Base-by-base conservation (phyloP, 2,329 filamentous ascomycete species). In the Drechslera avenae region DNA sequence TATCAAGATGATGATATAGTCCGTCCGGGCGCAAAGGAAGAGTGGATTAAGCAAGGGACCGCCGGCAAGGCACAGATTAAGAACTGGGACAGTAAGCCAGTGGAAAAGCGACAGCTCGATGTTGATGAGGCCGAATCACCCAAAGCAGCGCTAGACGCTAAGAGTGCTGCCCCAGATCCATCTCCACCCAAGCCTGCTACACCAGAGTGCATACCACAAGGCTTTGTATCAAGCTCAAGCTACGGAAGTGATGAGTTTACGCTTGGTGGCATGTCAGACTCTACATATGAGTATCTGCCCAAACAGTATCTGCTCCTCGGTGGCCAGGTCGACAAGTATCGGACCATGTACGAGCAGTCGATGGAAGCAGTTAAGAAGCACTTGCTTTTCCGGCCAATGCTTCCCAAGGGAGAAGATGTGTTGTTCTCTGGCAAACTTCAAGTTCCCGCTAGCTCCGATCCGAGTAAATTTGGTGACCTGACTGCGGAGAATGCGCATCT, bases 401-500 rank as follows among this genome's bases (percentile, higher is more conserved):
- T 75, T 4, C 76, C 76, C 0, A 66, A 76, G 12, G 66, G 74
- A 1, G 70, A 73, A 8, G 78, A 81, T 41, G 73, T 82, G 23
- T 72, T 83, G 7, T 67, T 68, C 55, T 63, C 72, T 46, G 63
- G 68, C 31, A 64, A 63, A 52, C 43, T 78, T 2, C 68, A 65
- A n/a, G 75, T 76, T 18, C 69, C 39, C 63, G 73, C 63, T 0
- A 39, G 23, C 1, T 44, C 52, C 19, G 56, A 61, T 64, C 52
- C 63, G 60, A 16, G 69, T 59, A 56, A 60, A 34, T 26, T 50
- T 10, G 40, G 59, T 5, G 55, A 61, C 28, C 62, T 77, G 0
- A 61, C 73, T 35, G 60, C 68, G 1, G 73, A 77, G 32, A 73
- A 76, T 9, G 83, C 86, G 50, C 88, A 91, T 66, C 76, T 90